Evolutionary conservation across 2,329 filamentous ascomycete genomes (phyloP).

Genomic region (Neofusicoccum umdonicola): DNA sequence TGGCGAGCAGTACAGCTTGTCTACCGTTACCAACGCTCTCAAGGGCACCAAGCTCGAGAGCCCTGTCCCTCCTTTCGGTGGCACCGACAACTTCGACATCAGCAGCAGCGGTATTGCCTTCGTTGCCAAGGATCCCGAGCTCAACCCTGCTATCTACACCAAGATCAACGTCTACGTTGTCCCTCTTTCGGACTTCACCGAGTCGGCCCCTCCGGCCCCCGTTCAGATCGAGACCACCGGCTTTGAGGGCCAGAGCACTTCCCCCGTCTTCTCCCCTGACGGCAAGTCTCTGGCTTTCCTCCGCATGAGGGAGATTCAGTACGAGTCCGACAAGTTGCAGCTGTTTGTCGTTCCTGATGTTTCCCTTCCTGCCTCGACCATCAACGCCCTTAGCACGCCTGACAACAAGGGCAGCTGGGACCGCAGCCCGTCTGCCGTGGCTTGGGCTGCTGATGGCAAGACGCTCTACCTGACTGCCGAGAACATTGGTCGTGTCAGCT

Average conservation of each 20-base stretch:
- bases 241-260: constrained; percentile 63
- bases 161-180: constrained; percentile 79
- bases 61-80: constrained; percentile 77
- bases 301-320: constrained; percentile 72
- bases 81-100: constrained; percentile 76
- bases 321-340: constrained; percentile 77
- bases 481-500: constrained; percentile 64
- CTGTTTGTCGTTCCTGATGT: constrained; percentile 65
- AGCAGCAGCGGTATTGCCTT: constrained; percentile 65
- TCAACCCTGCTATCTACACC: constrained; percentile 72
- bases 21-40: constrained; percentile 62
- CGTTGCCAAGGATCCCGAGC: constrained; percentile 69
- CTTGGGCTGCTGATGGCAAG: constrained; percentile 54
- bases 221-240: constrained; percentile 56
- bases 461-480: constrained; percentile 73
- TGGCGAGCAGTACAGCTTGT: constrained; percentile 33
- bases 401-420: constrained; percentile 64
- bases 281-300: constrained; percentile 72
- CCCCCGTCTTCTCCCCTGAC: constrained; percentile 71
- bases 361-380: constrained; percentile 54
- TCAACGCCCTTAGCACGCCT: constrained; percentile 61
- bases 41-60: constrained; percentile 58
- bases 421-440: constrained; percentile 50
- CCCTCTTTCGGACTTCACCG: constrained; percentile 60
- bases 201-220: constrained; percentile 50